These are phyloP conservation scores for Saccharomycopsis babjevae DNA, from an alignment of 805 yeast genomes.

Conservation along the genomic window DNA sequence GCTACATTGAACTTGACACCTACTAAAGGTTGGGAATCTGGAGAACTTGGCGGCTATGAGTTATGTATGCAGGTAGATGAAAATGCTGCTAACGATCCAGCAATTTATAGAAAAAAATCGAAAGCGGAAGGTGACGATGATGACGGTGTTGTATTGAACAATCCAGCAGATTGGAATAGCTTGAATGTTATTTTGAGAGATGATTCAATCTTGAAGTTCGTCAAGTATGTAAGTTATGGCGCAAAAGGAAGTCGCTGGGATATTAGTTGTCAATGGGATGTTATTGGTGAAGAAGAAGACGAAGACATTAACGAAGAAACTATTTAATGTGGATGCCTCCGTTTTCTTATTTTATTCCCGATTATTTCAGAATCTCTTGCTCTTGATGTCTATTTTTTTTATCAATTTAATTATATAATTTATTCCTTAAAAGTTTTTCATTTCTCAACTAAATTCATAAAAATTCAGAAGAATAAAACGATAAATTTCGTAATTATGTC, in stretches of 20 bases:
- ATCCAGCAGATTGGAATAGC: conserved; percentile 78
- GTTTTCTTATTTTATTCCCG: no score
- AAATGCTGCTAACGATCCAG: conserved; percentile 47
- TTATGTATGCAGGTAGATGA: conserved; percentile 65
- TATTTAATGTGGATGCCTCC: neutral
- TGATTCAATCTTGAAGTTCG: conserved; percentile 76
- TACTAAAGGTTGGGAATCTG: conserved; percentile 70
- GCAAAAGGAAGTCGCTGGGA: conserved; percentile 96
- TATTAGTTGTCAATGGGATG: conserved; percentile 68
- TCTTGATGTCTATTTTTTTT: no score
- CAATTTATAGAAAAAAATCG: conserved; percentile 48
- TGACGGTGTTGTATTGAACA: conserved; percentile 66
- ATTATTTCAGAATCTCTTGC: no score
- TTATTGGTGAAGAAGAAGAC: conserved; percentile 22
- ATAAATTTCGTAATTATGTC: no score
- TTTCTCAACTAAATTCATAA: no score
- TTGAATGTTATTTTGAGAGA: conserved; percentile 73
- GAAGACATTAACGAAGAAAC: neutral
- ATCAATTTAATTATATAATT: no score
- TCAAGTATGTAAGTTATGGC: conserved; percentile 79
- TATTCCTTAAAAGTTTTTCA: no score
- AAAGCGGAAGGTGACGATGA: conserved; percentile 32
- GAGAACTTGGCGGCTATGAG: conserved; percentile 94
- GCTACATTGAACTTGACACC: conserved; percentile 81
- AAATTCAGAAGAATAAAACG: no score